Evolutionary conservation across 768 basidiomycete genomes (phyloP).

Genomic region (Rhodotorula babjevae): DNA sequence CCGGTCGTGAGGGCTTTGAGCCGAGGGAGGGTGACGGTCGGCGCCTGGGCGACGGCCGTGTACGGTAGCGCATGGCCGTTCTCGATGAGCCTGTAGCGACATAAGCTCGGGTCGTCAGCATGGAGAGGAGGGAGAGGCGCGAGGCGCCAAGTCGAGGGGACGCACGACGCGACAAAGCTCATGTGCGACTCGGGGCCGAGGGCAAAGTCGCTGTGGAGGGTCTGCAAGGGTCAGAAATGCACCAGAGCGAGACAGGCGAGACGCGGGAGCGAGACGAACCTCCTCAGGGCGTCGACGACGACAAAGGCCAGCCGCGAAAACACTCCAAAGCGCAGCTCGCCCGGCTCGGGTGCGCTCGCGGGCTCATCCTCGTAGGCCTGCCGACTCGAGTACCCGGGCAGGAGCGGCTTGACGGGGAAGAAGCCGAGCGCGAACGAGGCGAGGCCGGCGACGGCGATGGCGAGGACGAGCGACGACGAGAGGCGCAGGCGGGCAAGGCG

Average conservation of each 20-base stretch:
- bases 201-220: constrained; percentile 18
- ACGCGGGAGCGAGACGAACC: constrained; percentile 21
- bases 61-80: constrained; percentile 75
- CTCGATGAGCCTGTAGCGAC: constrained; percentile 34
- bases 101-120: not conserved
- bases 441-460: constrained; percentile 1
- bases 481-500: not conserved
- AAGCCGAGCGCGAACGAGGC: constrained; percentile 23
- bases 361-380: not conserved
- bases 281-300: constrained; percentile 34
- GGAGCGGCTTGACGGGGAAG: constrained; percentile 33
- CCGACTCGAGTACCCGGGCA: constrained; percentile 3
- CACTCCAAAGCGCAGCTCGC: not conserved
- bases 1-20: constrained; percentile 92
- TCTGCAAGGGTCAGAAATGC: not conserved
- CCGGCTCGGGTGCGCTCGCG: too few species aligned
- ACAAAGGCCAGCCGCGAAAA: constrained; percentile 32
- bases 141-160: too few species aligned
- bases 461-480: not conserved
- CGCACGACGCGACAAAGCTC: constrained; percentile 13
- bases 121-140: not conserved
- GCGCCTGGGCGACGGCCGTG: constrained; percentile 83
- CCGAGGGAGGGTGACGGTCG: constrained; percentile 85
- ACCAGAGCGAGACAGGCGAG: not conserved
- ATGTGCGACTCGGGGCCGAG: constrained; percentile 16